These are phyloP conservation scores for Colletotrichum neosansevieriae DNA, from an alignment of 2,329 filamentous ascomycete genomes.

Conservation along the genomic window DNA sequence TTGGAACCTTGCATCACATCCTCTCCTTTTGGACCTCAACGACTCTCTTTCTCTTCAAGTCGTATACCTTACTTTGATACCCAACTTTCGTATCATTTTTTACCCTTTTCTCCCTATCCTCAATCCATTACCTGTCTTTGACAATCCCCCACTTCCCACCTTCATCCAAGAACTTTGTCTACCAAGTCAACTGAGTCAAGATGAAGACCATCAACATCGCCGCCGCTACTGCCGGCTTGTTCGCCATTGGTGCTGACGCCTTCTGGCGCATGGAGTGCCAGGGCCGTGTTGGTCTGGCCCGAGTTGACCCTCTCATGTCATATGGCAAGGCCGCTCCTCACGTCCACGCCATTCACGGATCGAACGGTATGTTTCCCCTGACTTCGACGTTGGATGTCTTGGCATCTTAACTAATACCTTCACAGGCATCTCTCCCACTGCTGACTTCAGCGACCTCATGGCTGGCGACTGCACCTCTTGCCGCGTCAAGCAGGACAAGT, in stretches of 20 bases:
- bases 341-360: conserved; percentile 81
- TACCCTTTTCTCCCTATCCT: neutral
- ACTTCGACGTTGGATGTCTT: neutral
- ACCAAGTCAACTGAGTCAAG: conserved; percentile 7
- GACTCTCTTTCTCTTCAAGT: conserved; percentile 38
- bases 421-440: conserved; percentile 73
- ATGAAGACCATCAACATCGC: conserved; percentile 26
- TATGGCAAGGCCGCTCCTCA: conserved; percentile 72
- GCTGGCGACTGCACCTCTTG: conserved; percentile 82
- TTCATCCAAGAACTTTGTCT: conserved; percentile 39
- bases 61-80: conserved; percentile 29
- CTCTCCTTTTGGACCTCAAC: conserved; percentile 31
- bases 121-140: neutral
- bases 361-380: conserved; percentile 70
- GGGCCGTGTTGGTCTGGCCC: conserved; percentile 74
- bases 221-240: neutral
- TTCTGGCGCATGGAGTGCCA: conserved; percentile 95
- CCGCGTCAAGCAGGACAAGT: conserved; percentile 82
- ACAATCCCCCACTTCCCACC: neutral
- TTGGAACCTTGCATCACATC: conserved; percentile 9
- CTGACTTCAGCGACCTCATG: conserved; percentile 69
- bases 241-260: conserved; percentile 61
- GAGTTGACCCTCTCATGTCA: conserved; percentile 82
- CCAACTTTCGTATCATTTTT: conserved; percentile 29
- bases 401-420: conserved; percentile 39